Evolutionary conservation across 1,284 basidiomycete species (phyloP), one percentile per base, ranked within the genome.

Genomic region (Sporisorium sorghi): DNA sequence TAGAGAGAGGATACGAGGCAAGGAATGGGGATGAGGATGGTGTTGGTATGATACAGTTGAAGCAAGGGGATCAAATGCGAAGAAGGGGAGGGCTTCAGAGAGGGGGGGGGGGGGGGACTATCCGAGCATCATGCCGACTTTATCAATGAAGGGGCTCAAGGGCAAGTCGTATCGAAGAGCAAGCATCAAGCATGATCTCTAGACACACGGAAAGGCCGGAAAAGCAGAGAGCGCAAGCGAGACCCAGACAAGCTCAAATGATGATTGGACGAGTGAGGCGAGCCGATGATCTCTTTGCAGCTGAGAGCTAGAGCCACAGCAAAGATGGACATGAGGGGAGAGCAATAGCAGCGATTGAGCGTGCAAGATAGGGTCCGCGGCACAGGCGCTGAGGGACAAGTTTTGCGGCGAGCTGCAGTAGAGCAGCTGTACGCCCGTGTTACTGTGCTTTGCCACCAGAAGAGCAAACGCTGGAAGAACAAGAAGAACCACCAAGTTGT

Each of bases 201-300:
- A 5, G 46, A 30, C n/a, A n/a, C n/a, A 24, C 11, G 26, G 17
- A 46, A 10, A 30, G 44, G 44, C 46, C 46, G 46, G 46, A 47
- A 47, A 47, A 47, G 46, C 46, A 47, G 46, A 47, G 46, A 30
- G 28, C n/a, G 14, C 37, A 40, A 40, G 32, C 32, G 32, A 33
- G 32, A 30, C 32, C 8, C 6, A 9, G 32, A 6, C 5, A 14
- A 33, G 32, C 32, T 33, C 32, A 33, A 33, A 33, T 33, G 32
- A 33, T 33, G 7, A 11, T n/a, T n/a, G n/a, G n/a, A n/a, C n/a
- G n/a, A n/a, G n/a, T n/a, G n/a, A n/a, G n/a, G n/a, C n/a, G 32
- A 33, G 12, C 32, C 32, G 32, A 33, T 9, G 32, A 33, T 33
- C 6, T 33, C 10, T 33, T 33, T 33, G 32, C 8, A 33, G n/a